Percentiles rank a stretch among this genome's conserved stretches.
These are phyloP conservation scores for Cladosporium sp. DNA, from an alignment of 2,329 filamentous ascomycete species.

Conservation along the genomic window DNA sequence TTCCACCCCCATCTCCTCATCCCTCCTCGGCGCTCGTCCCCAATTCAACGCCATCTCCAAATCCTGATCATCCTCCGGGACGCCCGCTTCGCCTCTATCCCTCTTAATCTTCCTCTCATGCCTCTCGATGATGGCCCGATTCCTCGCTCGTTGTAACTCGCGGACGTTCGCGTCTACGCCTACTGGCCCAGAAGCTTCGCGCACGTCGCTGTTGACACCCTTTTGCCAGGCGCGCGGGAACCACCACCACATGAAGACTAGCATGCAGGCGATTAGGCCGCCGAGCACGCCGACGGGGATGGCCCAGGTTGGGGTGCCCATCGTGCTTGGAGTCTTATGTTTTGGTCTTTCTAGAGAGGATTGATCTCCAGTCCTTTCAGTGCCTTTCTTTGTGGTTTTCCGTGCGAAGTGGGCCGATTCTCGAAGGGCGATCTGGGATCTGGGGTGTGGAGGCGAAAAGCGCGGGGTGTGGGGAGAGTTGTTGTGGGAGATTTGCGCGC, in stretches of 20 bases:
- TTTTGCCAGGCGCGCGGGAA: constrained; percentile 24
- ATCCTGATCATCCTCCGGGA: background rate
- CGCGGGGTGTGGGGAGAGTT: background rate
- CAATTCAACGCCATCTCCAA: constrained; percentile 1
- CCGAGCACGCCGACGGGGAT: constrained; percentile 26
- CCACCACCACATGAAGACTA: constrained; percentile 28
- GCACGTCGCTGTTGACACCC: constrained; percentile 20
- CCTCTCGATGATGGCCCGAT: constrained; percentile 18
- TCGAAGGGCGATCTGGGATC: background rate
- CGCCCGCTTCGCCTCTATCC: constrained; percentile 15
- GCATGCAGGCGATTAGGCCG: constrained; percentile 19
- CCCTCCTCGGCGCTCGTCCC: background rate
- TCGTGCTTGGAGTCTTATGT: constrained; percentile 9
- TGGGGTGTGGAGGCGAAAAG: background rate
- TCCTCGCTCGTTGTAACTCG: constrained; percentile 15
- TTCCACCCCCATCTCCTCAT: background rate
- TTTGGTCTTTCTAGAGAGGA: no score
- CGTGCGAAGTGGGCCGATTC: no score
- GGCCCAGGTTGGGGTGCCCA: constrained; percentile 21
- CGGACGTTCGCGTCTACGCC: constrained; percentile 5
- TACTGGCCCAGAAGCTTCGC: constrained; percentile 6
- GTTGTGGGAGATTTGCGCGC: background rate
- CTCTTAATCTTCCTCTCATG: constrained; percentile 16
- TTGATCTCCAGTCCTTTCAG: no score
- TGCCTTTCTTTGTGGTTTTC: no score